phyloP scores from a whole-genome alignment of 257 asterid species.

The Solanum appendiculatum region DNA sequence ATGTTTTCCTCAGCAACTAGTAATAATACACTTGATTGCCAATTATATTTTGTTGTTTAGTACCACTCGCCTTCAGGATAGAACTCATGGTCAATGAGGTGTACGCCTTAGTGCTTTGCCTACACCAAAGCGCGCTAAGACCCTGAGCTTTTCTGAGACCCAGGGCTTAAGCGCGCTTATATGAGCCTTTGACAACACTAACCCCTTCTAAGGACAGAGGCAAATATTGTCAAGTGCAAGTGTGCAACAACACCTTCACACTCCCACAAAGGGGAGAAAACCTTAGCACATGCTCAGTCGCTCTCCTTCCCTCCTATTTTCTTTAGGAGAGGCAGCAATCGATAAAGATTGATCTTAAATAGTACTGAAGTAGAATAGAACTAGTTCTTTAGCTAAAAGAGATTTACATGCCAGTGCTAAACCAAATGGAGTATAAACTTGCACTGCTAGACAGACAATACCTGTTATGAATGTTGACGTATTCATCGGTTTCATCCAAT shows the following conservation, averaged over 20 bases:
- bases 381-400: neutral
- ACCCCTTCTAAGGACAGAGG: neutral
- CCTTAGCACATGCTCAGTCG: neutral
- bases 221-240: neutral
- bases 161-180: neutral
- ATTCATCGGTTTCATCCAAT: constrained; percentile 94
- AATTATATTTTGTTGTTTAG: neutral
- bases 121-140: neutral
- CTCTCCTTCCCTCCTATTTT: neutral
- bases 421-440: neutral
- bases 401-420: neutral
- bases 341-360: neutral
- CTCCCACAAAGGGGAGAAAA: neutral
- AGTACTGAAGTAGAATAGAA: neutral
- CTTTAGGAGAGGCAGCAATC: neutral
- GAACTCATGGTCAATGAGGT: neutral
- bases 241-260: neutral
- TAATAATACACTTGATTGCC: neutral
- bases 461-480: constrained; percentile 98
- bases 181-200: neutral
- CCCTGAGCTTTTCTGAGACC: neutral
- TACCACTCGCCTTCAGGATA: neutral
- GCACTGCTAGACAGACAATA: constrained; percentile 7
- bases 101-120: neutral
- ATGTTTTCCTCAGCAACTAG: neutral